A percentile compares a stretch with the other conserved stretches of the same genome.
phyloP scores from a whole-genome alignment of 345 rosid species.

The Eucalyptus leucophloia region DNA sequence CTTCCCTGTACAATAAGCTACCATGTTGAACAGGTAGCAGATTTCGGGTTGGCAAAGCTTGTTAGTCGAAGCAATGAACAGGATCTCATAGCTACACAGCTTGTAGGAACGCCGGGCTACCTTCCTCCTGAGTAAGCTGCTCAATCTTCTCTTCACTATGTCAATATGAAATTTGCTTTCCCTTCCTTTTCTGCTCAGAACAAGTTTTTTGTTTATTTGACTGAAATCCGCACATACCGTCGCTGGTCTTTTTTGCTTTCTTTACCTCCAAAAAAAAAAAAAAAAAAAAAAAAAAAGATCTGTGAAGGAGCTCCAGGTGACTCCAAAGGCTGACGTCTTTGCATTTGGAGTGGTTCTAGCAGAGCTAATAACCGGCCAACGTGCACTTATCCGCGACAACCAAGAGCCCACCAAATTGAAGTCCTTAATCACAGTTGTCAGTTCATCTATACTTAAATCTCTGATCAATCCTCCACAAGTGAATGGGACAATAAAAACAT shows the following conservation, averaged over 20 bases:
- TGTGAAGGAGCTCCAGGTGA: slow-evolving; percentile 56
- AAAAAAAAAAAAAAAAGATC: slow-evolving; percentile 14
- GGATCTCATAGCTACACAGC: slow-evolving; percentile 37
- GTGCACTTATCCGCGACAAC: slow-evolving; percentile 40
- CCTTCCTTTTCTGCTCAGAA: background rate
- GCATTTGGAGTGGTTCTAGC: slow-evolving; percentile 60
- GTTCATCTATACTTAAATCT: background rate
- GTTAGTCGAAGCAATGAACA: slow-evolving; percentile 39
- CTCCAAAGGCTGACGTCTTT: slow-evolving; percentile 50
- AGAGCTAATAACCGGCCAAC: slow-evolving; percentile 56
- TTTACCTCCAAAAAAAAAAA: background rate
- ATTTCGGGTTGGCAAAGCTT: slow-evolving; percentile 61
- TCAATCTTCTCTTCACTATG: background rate
- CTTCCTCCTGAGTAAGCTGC: slow-evolving; percentile 51
- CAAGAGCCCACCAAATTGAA: slow-evolving; percentile 30
- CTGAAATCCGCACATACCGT: background rate
- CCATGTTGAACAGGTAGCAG: slow-evolving; percentile 31
- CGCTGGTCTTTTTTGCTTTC: background rate
- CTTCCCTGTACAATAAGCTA: background rate
- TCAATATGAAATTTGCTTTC: background rate
- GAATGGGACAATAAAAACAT: background rate
- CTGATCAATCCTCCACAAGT: background rate
- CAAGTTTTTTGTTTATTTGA: background rate
- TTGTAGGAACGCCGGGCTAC: slow-evolving; percentile 69
- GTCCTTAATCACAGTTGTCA: slow-evolving; percentile 34